phyloP scores from a whole-genome alignment of 2,329 filamentous ascomycete species.

The Tolypocladium ophioglossoides region DNA sequence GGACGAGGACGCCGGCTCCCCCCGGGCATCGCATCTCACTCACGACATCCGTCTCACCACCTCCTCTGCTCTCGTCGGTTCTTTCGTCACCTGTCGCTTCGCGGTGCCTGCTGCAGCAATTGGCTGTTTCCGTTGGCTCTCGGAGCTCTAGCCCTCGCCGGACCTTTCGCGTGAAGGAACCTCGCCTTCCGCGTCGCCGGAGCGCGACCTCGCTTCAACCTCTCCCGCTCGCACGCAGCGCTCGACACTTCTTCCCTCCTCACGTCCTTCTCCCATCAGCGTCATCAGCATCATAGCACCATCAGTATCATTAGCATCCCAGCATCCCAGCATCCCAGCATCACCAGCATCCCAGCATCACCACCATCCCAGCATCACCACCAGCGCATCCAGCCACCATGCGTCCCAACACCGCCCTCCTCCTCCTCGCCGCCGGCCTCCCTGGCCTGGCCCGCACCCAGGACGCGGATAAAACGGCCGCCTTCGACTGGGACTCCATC shows the following conservation, averaged over 20 bases:
- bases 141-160: too few relatives aligned
- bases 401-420: background rate
- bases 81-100: too few relatives aligned
- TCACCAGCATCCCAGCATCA: too few relatives aligned
- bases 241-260: background rate
- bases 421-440: background rate
- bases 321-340: too few relatives aligned
- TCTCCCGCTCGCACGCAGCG: background rate
- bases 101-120: too few relatives aligned
- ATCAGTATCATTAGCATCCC: background rate
- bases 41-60: too few relatives aligned
- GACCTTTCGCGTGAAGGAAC: too few relatives aligned
- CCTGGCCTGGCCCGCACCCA: background rate
- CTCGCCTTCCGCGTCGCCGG: background rate
- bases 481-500: constrained; percentile 26
- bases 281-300: background rate
- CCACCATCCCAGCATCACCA: background rate
- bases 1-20: too few relatives aligned
- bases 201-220: too few relatives aligned
- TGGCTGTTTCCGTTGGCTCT: too few relatives aligned
- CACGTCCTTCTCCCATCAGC: background rate
- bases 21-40: too few relatives aligned
- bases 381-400: background rate
- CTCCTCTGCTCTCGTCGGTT: too few relatives aligned
- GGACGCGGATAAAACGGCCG: background rate